These are phyloP conservation scores for Pulveroboletus ravenelii DNA, from an alignment of 768 basidiomycete genomes.

Conservation along the genomic window DNA sequence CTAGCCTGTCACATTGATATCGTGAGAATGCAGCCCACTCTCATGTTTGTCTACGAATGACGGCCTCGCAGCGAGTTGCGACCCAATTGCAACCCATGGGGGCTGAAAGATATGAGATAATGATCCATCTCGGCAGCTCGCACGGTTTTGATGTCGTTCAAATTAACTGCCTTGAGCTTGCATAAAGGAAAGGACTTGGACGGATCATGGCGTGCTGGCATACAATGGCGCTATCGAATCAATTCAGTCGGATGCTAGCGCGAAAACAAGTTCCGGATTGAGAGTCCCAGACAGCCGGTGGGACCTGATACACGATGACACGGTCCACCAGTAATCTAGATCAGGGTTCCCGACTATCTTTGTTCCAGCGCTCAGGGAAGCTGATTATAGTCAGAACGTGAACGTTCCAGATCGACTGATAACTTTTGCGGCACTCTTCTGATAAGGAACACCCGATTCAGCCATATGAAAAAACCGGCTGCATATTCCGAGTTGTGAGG, in stretches of 20 bases:
- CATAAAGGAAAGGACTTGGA: neutral
- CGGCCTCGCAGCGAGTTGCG: neutral
- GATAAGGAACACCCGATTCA: conserved; percentile 25
- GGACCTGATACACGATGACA: conserved; percentile 19
- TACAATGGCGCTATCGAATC: neutral
- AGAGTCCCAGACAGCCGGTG: conserved; percentile 13
- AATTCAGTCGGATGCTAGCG: conserved; percentile 2
- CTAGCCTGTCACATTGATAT: conserved; percentile 3
- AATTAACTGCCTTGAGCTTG: neutral
- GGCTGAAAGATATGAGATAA: conserved; percentile 6
- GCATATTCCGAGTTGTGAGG: conserved; percentile 5
- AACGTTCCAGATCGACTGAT: conserved; percentile 13
- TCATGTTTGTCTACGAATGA: too few species aligned
- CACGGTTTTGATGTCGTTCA: conserved; percentile 1
- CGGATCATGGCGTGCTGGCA: conserved; percentile 6
- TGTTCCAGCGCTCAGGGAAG: conserved; percentile 22
- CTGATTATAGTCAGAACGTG: conserved; percentile 20
- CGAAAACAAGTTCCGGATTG: conserved; percentile 10
- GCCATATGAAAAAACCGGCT: conserved; percentile 30
- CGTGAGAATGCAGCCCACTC: too few species aligned
- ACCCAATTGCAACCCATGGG: conserved; percentile 3
- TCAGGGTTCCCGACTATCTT: conserved; percentile 23
- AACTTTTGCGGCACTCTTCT: conserved; percentile 15
- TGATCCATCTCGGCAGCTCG: conserved; percentile 6
- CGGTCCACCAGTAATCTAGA: conserved; percentile 7